A percentile compares a stretch with the other conserved stretches of the same genome.
phyloP scores from a whole-genome alignment of 2,329 filamentous ascomycete species.

The Trichophyton mentagrophytes region DNA sequence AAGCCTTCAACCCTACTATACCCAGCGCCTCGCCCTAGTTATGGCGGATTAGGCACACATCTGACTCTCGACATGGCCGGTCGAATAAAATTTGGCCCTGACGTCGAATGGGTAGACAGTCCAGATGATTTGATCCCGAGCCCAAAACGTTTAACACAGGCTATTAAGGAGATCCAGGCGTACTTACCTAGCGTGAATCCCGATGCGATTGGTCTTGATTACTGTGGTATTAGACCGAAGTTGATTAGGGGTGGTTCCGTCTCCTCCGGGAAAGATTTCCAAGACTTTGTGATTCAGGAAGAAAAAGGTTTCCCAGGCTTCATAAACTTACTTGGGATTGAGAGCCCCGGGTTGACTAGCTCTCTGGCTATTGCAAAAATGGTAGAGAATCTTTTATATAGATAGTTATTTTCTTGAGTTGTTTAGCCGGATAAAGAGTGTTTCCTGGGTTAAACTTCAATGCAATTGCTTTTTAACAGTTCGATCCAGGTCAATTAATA shows the following conservation, averaged over 20 bases:
- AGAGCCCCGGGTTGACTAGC: constrained; percentile 84
- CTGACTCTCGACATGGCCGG: constrained; percentile 80
- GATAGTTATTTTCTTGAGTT: not conserved
- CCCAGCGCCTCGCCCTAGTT: constrained; percentile 69
- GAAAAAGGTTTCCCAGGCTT: constrained; percentile 72
- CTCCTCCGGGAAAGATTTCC: constrained; percentile 49
- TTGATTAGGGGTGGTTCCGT: constrained; percentile 49
- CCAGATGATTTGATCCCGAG: constrained; percentile 59
- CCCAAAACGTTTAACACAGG: constrained; percentile 48
- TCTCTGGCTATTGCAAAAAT: constrained; percentile 46
- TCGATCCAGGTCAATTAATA: not conserved
- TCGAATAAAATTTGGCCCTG: constrained; percentile 79
- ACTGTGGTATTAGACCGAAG: constrained; percentile 87
- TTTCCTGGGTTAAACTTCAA: not conserved
- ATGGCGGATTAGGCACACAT: constrained; percentile 84
- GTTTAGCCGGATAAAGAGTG: not conserved
- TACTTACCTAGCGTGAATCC: constrained; percentile 67
- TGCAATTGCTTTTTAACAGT: not conserved
- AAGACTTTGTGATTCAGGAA: constrained; percentile 68
- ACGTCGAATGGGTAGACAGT: constrained; percentile 79
- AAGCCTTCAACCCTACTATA: constrained; percentile 66
- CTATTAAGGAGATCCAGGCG: constrained; percentile 58
- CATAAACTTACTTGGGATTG: constrained; percentile 82
- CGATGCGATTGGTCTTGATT: constrained; percentile 59
- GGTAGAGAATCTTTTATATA: constrained; percentile 12